phyloP scores from a whole-genome alignment of 2,329 filamentous ascomycete genomes.

The Claviceps spartinae region DNA sequence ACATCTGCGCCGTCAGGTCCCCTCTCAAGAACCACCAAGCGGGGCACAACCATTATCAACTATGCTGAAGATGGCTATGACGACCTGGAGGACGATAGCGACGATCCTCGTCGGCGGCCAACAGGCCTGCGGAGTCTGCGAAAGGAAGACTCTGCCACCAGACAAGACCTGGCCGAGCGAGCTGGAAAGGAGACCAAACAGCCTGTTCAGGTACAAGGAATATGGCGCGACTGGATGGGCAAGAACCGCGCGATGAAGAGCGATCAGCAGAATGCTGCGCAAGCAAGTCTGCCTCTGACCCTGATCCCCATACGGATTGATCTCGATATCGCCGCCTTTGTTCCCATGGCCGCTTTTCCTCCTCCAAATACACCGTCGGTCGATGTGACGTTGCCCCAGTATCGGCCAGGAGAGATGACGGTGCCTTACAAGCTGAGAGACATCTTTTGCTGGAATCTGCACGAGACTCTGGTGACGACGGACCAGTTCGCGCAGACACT shows the following conservation, averaged over 20 bases:
- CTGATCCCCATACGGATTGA: constrained; percentile 95
- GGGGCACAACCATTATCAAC: constrained; percentile 91
- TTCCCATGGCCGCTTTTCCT: constrained; percentile 51
- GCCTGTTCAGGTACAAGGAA: constrained; percentile 75
- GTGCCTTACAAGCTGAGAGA: constrained; percentile 83
- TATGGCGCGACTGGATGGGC: constrained; percentile 93
- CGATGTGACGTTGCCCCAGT: constrained; percentile 64
- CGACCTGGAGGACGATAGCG: constrained; percentile 59
- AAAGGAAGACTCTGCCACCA: constrained; percentile 54
- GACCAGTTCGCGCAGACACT: constrained; percentile 88
- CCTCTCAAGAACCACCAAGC: constrained; percentile 78
- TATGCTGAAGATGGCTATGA: constrained; percentile 96
- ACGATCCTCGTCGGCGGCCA: constrained; percentile 62
- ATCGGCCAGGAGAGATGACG: constrained; percentile 64
- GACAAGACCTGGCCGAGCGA: constrained; percentile 56
- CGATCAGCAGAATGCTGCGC: constrained; percentile 47
- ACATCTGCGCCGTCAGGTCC: constrained; percentile 47
- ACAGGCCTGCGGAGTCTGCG: constrained; percentile 75
- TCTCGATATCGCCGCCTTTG: constrained; percentile 72
- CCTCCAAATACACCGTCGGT: constrained; percentile 47
- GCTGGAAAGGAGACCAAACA: constrained; percentile 67
- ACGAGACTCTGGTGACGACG: constrained; percentile 85
- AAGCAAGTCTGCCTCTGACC: constrained; percentile 70
- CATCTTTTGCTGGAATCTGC: constrained; percentile 94
- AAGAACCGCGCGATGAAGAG: constrained; percentile 46